phyloP scores from a whole-genome alignment of 495 filamentous ascomycete species.

The Xylaria scruposa region DNA sequence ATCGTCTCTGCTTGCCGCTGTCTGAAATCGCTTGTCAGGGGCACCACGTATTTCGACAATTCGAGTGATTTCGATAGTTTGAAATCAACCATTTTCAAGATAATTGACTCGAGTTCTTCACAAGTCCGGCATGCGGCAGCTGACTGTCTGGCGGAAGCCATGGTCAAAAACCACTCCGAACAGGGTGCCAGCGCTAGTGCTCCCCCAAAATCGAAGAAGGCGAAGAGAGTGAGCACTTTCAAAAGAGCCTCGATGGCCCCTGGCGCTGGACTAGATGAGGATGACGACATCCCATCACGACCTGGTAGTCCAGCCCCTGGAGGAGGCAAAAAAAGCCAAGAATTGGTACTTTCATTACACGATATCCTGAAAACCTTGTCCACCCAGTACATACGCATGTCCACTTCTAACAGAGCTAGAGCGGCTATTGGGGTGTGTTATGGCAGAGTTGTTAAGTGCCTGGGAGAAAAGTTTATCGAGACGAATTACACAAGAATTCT shows the following conservation, averaged over 20 bases:
- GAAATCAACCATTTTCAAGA: conserved; percentile 79
- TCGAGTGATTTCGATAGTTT: conserved; percentile 90
- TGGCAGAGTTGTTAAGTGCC: conserved; percentile 72
- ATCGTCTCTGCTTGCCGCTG: conserved; percentile 83
- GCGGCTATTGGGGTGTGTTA: conserved; percentile 90
- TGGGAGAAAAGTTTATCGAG: conserved; percentile 80
- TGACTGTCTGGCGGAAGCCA: conserved; percentile 75
- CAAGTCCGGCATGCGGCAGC: conserved; percentile 85
- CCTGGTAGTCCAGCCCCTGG: conserved; percentile 73
- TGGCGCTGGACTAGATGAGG: conserved; percentile 64
- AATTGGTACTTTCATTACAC: conserved; percentile 73
- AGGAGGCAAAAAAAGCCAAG: conserved; percentile 67
- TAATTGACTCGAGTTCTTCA: conserved; percentile 77
- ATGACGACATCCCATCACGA: conserved; percentile 77
- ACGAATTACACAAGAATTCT: conserved; percentile 79
- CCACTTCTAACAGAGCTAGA: conserved; percentile 79
- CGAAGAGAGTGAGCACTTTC: conserved; percentile 66
- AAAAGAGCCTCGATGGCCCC: conserved; percentile 69
- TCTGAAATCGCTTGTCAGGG: conserved; percentile 72
- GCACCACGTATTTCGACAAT: conserved; percentile 84
- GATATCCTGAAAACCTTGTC: conserved; percentile 86
- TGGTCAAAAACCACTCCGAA: conserved; percentile 82
- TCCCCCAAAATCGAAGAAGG: conserved; percentile 71
- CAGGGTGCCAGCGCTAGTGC: conserved; percentile 58
- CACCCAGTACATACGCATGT: conserved; percentile 77